phyloP scores from a whole-genome alignment of 768 basidiomycete genomes.

The Boletus sensibilis region DNA sequence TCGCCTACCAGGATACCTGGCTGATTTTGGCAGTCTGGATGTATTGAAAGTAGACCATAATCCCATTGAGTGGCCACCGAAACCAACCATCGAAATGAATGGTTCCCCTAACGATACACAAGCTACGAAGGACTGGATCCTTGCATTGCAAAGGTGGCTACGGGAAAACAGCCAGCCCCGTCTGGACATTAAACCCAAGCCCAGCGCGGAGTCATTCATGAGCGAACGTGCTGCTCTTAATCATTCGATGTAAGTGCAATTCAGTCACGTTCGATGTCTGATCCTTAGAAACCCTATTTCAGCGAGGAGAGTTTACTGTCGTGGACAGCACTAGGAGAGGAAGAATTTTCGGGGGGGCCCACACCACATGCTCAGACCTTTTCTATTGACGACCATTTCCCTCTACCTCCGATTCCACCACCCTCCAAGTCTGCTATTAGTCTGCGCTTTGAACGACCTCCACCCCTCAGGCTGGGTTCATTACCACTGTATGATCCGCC shows the following conservation, averaged over 20 bases:
- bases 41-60: slow-evolving; percentile 89
- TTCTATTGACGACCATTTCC: slow-evolving; percentile 59
- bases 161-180: slow-evolving; percentile 43
- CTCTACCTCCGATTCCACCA: slow-evolving; percentile 34
- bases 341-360: slow-evolving; percentile 37
- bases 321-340: slow-evolving; percentile 44
- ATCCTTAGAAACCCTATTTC: slow-evolving; percentile 6
- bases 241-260: slow-evolving; percentile 27
- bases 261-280: background rate
- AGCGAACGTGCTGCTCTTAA: slow-evolving; percentile 42
- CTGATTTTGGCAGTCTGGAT: slow-evolving; percentile 67
- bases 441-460: slow-evolving; percentile 40
- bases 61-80: slow-evolving; percentile 92
- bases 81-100: slow-evolving; percentile 46
- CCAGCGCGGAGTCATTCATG: slow-evolving; percentile 50
- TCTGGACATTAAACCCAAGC: slow-evolving; percentile 32
- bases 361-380: slow-evolving; percentile 57
- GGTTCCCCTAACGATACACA: slow-evolving; percentile 45
- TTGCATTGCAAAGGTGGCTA: slow-evolving; percentile 73
- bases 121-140: slow-evolving; percentile 71
- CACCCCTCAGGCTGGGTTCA: slow-evolving; percentile 48
- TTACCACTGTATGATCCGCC: slow-evolving; percentile 41
- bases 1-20: slow-evolving; percentile 74
- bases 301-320: slow-evolving; percentile 44
- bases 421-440: slow-evolving; percentile 28